phyloP scores from a whole-genome alignment of 768 basidiomycete genomes.

The Phaeotremella fagi region DNA sequence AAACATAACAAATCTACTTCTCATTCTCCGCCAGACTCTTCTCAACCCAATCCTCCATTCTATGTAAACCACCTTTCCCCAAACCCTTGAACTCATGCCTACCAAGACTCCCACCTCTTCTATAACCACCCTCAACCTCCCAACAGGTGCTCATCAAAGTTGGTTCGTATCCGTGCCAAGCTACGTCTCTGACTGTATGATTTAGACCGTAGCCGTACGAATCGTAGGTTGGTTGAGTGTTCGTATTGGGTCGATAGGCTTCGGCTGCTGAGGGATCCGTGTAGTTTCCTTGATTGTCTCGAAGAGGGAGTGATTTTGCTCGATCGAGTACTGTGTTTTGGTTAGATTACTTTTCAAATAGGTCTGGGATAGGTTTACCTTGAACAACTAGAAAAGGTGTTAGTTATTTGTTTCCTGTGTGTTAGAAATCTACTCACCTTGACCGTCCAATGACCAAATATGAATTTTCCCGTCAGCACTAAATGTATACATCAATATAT shows the following conservation, averaged over 20 bases:
- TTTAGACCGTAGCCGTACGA: conserved; percentile 41
- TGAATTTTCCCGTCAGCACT: conserved; percentile 50
- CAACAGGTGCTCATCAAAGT: conserved; percentile 88
- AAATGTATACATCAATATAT: background rate
- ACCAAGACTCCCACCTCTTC: conserved; percentile 68
- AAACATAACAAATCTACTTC: too few relatives aligned
- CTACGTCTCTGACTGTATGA: conserved; percentile 82
- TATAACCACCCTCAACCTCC: conserved; percentile 57
- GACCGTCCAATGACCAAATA: conserved; percentile 95
- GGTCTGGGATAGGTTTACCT: conserved; percentile 17
- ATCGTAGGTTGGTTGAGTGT: too few relatives aligned
- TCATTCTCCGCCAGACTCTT: conserved; percentile 47
- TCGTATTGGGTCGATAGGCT: too few relatives aligned
- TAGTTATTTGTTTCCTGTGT: background rate
- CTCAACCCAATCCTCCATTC: conserved; percentile 70
- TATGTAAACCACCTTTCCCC: conserved; percentile 56
- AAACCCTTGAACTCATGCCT: conserved; percentile 96
- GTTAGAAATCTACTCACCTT: conserved; percentile 26
- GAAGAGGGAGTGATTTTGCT: conserved; percentile 63
- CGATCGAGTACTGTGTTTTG: conserved; percentile 63
- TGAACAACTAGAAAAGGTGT: conserved; percentile 56
- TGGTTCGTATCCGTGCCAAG: conserved; percentile 91
- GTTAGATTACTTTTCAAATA: background rate
- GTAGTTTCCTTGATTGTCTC: conserved; percentile 45
- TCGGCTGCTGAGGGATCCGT: conserved; percentile 61